Base-by-base conservation (phyloP, 1,284 basidiomycete species). In the Ustilago sp. region DNA sequence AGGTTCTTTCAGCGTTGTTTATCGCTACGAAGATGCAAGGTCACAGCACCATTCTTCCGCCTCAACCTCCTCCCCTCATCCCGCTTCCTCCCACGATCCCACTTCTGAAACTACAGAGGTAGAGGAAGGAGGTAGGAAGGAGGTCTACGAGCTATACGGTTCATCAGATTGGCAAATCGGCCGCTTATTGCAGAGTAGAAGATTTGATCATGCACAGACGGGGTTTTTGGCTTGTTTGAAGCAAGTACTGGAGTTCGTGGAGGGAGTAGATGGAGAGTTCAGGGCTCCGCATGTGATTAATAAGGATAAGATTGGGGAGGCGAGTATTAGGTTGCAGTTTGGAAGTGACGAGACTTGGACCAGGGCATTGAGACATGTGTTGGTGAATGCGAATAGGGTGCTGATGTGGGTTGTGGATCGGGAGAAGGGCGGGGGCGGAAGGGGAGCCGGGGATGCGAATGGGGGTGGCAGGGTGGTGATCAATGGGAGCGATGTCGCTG, bases 141-240 rank as follows among this genome's bases (percentile, higher is more conserved):
- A 71, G 13, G 67, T 66, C 0, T 85, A 82, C 59, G 81, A 82
- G 45, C 63, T 83, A n/a, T 81, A 78, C 63, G 77, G 74, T 5
- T 69, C 67, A 4, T 63, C 68, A 12, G 83, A 98, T 84, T 88
- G 97, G 55, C 92, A 95, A 75, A 66, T 96, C 68, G 92, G 93
- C 0, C 90, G 95, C 36, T 86, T 99, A 17, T 88, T 98, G 48
- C 95, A 98, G 85, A 97, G 97, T 82, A 90, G 96, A 32, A 90
- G 96, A 17, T 99, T 99, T 87, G 96, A 98, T 87, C 91, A 93
- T 76, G 97, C 93, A 2, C 96, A 99, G 92, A 93, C 96, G 5
- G 94, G 94, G 3, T 94, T 99, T 79, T 89, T 99, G 51, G 95
- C 98, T 74, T 98, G 95, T 84, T 88, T 99, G 48, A 91, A 94